phyloP scores from a whole-genome alignment of 495 filamentous ascomycete genomes.

The Polyplosphaeria fusca region DNA sequence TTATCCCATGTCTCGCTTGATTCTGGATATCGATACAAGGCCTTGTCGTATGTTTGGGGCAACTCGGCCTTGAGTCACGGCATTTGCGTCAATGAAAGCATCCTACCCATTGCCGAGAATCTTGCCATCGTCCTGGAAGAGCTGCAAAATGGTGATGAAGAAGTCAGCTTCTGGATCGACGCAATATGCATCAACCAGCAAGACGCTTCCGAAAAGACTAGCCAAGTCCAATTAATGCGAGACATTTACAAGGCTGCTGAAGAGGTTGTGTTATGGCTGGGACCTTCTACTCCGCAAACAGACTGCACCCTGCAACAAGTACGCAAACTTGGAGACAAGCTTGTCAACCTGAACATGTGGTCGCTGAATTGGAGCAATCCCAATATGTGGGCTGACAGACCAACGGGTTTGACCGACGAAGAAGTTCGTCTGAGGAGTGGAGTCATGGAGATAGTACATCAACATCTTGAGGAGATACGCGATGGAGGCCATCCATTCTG shows the following conservation, averaged over 20 bases:
- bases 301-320: background rate
- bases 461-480: too few relatives aligned
- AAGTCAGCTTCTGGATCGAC: background rate
- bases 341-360: background rate
- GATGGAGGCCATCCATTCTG: conserved; percentile 4
- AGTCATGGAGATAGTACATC: background rate
- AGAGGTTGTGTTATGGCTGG: background rate
- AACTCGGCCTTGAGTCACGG: background rate
- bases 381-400: background rate
- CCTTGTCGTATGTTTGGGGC: background rate
- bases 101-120: background rate
- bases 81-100: background rate
- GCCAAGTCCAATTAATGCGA: background rate
- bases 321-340: conserved; percentile 3
- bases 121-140: background rate
- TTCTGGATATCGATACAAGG: too few relatives aligned
- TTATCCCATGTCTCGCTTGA: too few relatives aligned
- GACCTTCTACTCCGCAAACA: background rate
- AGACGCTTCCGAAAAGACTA: background rate
- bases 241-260: background rate
- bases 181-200: background rate
- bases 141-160: background rate
- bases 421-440: background rate
- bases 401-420: background rate
- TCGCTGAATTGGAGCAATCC: background rate